Evolutionary conservation across 805 yeast species (phyloP), one percentile per base, ranked within the genome.

Genomic region (Hanseniaspora clermontiae): DNA sequence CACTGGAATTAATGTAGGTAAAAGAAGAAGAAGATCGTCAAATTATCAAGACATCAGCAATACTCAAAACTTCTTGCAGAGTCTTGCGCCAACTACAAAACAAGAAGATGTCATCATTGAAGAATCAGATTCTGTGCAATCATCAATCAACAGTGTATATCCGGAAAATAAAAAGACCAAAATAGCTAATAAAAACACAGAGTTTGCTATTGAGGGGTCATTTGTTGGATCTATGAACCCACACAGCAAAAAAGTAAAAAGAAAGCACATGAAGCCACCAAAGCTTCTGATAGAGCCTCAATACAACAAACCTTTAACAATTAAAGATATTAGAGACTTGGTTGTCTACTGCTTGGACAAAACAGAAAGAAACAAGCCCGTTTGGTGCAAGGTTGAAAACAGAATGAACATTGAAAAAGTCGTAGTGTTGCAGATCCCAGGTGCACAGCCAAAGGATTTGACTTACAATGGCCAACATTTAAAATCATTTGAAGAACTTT

Each of bases 371-470:
- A 67, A 67, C 40, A 66, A 72, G 1, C 82, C 83, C 1, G 65
- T 66, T 12, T 80, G 81, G 80, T 61, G 77, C n/a, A 67, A 70
- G 17, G 61, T 84, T 6, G 68, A 63, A 1, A 81, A 83, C 60
- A 69, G 78, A 49, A 62, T 65, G 20, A 66, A 72, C 3, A 70
- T 86, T 2, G 65, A 73, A n/a, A 79, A 78, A 58, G 75, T 83
- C 2, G 80, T 84, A 0, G 69, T 80, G 27, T 66, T 86, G 4
- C 70, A 81, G 52, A 77, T 80, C 4, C 87, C 93, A 0, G 95
- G 95, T 0, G 65, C 89, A 12, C 70, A 74, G 14, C 65, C 71
- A 2, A 62, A 66, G 3, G 76, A 77, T 58, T 78, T 56, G 12
- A 31, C 27, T 9, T 42, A 43, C 14, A 43, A 43, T 9, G 53